phyloP scores from a whole-genome alignment of 768 basidiomycete genomes.

The Termitomyces titanicus region DNA sequence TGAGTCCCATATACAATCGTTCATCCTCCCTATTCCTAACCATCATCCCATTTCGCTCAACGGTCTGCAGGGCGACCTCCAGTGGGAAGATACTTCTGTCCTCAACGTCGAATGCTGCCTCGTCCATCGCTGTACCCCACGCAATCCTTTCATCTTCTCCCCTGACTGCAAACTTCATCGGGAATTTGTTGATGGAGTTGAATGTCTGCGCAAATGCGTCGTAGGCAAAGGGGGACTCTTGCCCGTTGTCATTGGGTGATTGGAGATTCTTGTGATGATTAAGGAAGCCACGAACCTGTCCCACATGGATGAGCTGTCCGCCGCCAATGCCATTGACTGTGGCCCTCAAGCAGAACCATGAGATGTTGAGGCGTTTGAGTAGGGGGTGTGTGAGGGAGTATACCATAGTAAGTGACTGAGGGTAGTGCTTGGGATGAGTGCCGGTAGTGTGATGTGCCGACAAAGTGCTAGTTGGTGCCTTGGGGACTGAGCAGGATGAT shows the following conservation, averaged over 20 bases:
- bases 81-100: not conserved
- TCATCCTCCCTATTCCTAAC: not conserved
- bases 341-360: not conserved
- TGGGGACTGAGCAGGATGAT: too few relatives aligned
- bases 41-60: not conserved
- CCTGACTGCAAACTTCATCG: not conserved
- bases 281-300: not conserved
- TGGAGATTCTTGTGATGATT: not conserved
- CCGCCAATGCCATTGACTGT: too few relatives aligned
- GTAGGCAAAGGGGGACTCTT: not conserved
- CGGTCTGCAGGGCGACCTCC: not conserved
- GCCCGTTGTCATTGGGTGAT: not conserved
- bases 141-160: not conserved
- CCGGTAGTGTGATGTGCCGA: too few relatives aligned
- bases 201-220: not conserved
- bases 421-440: not conserved
- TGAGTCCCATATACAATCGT: not conserved
- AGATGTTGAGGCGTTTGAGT: not conserved
- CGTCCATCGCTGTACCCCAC: not conserved
- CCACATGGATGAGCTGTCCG: not conserved
- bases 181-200: not conserved
- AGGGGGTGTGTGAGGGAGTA: not conserved
- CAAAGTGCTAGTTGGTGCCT: too few relatives aligned
- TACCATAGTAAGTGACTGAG: not conserved
- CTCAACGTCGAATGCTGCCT: not conserved